A percentile compares a stretch with the other conserved stretches of the same genome.
Evolutionary conservation across 176 grass and related monocot species (phyloP).

Genomic region (Hyparrhenia diplandra): DNA sequence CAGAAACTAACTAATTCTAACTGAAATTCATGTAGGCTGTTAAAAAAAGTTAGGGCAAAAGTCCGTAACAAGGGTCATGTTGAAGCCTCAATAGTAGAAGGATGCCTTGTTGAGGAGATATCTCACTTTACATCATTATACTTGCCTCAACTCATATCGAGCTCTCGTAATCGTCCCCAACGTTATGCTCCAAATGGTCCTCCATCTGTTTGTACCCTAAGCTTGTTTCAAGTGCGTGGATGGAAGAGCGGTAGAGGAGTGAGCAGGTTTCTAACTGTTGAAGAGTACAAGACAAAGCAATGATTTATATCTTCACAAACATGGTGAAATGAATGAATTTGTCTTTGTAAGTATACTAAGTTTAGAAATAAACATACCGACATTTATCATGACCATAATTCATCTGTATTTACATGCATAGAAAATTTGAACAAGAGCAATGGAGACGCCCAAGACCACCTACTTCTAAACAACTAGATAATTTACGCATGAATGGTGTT

Average conservation of each 20-base stretch:
- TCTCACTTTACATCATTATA: background rate
- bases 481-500: background rate
- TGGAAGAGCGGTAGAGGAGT: slow-evolving; percentile 6
- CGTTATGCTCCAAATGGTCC: background rate
- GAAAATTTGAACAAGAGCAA: background rate
- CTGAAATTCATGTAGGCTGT: background rate
- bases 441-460: background rate
- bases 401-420: background rate
- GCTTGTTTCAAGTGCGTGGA: background rate
- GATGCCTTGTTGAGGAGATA: background rate
- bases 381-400: background rate
- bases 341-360: background rate
- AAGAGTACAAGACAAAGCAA: background rate
- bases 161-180: background rate
- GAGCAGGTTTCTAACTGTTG: background rate
- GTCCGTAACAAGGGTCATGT: slow-evolving; percentile 12
- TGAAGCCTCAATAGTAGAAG: slow-evolving; percentile 20
- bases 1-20: background rate
- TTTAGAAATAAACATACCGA: background rate
- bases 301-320: background rate
- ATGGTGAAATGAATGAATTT: slow-evolving; percentile 11
- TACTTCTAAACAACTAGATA: background rate
- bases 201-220: background rate
- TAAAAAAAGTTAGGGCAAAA: background rate
- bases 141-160: background rate